phyloP scores from a whole-genome alignment of 805 yeast species.

The Ogataea wickerhamii region DNA sequence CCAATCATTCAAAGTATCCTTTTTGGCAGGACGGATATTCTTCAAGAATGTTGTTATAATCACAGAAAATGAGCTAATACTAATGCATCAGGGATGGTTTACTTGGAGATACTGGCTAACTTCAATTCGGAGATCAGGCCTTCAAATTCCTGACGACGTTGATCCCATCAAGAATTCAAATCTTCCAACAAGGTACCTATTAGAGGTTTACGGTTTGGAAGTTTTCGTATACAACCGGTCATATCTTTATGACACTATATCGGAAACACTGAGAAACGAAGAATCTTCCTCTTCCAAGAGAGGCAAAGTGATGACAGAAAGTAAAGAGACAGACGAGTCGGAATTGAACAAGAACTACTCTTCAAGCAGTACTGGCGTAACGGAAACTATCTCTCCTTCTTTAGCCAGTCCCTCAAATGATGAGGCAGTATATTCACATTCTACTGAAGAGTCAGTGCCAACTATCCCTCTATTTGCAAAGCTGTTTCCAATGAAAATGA shows the following conservation, averaged over 20 bases:
- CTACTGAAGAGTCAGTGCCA: neutral
- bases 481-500: conserved; percentile 60
- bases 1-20: conserved; percentile 72
- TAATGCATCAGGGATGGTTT: conserved; percentile 65
- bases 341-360: conserved; percentile 4
- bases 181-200: conserved; percentile 53
- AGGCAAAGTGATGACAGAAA: neutral
- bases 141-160: conserved; percentile 21
- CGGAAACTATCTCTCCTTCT: conserved; percentile 11
- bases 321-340: conserved; percentile 8
- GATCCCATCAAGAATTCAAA: conserved; percentile 37
- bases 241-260: conserved; percentile 65
- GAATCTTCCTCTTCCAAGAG: conserved; percentile 2
- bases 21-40: conserved; percentile 78
- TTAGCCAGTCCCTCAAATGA: conserved; percentile 4
- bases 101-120: conserved; percentile 92
- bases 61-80: conserved; percentile 68
- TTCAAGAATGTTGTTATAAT: conserved; percentile 72
- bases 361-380: conserved; percentile 2
- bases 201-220: conserved; percentile 75
- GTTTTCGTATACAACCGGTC: conserved; percentile 79
- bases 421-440: neutral
- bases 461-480: conserved; percentile 22
- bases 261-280: conserved; percentile 30
- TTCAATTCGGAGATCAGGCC: conserved; percentile 38